Evolutionary conservation across 176 grass and related monocot genomes (phyloP).

Genomic region (Miscanthus lutarioriparius): DNA sequence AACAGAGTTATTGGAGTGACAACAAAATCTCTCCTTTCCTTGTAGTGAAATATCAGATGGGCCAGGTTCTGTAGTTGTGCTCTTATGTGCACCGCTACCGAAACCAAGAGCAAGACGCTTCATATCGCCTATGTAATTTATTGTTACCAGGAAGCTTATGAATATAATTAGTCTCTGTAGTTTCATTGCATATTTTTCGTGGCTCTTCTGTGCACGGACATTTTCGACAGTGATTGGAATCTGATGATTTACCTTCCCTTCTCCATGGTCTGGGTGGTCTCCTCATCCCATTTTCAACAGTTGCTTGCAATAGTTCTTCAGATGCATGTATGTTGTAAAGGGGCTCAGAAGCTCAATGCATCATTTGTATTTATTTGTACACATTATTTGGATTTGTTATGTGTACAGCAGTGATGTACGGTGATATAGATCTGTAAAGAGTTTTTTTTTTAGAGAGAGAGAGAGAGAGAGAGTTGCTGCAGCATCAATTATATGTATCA

Average conservation of each 20-base stretch:
- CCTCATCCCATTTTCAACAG: not conserved
- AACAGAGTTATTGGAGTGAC: not conserved
- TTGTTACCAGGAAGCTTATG: not conserved
- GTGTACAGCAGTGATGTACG: not conserved
- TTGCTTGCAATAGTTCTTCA: not conserved
- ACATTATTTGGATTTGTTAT: not conserved
- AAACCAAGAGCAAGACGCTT: not conserved
- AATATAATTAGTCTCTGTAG: not conserved
- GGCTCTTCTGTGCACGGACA: not conserved
- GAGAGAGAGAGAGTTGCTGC: too few relatives aligned
- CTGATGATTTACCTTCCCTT: not conserved
- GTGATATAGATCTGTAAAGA: not conserved
- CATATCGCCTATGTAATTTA: slow-evolving; percentile 12
- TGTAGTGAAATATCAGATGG: slow-evolving; percentile 17
- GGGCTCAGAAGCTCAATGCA: not conserved
- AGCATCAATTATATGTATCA: not conserved
- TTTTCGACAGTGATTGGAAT: not conserved
- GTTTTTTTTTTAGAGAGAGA: too few relatives aligned
- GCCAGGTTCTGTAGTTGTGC: slow-evolving; percentile 12
- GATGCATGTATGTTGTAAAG: slow-evolving; percentile 6
- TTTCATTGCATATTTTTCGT: slow-evolving; percentile 6
- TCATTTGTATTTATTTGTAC: not conserved
- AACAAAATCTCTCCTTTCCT: not conserved
- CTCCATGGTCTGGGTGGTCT: not conserved
- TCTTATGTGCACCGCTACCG: not conserved